Percentiles rank a stretch among this genome's conserved stretches.
These are phyloP conservation scores for Boletus reticulatus DNA, from an alignment of 768 basidiomycete species.

Conservation along the genomic window DNA sequence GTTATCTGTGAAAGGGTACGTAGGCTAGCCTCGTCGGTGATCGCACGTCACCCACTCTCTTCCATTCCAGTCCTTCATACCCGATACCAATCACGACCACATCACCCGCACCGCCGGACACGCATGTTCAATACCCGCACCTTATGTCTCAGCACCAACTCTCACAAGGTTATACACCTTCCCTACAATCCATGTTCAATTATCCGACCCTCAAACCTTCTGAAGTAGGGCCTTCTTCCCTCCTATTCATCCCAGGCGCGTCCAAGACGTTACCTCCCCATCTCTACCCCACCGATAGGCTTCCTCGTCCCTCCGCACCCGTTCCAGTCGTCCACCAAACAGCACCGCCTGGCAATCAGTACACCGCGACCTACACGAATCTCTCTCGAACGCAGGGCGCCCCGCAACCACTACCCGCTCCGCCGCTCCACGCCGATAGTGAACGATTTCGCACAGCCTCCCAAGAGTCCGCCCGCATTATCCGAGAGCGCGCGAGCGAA, in stretches of 20 bases:
- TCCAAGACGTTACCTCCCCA: constrained; percentile 20
- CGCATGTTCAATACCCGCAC: constrained; percentile 56
- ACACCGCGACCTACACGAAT: constrained; percentile 24
- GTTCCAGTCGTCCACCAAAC: constrained; percentile 7
- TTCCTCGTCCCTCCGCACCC: constrained; percentile 35
- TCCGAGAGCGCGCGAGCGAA: constrained; percentile 25
- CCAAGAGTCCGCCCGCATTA: constrained; percentile 35
- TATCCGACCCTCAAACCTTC: constrained; percentile 33
- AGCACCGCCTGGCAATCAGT: constrained; percentile 8
- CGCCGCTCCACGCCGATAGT: constrained; percentile 21
- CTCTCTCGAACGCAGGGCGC: constrained; percentile 27
- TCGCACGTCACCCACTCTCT: constrained; percentile 13
- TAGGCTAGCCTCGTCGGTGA: constrained; percentile 7
- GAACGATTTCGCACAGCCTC: constrained; percentile 34
- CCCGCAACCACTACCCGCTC: constrained; percentile 17
- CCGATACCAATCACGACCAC: constrained; percentile 69
- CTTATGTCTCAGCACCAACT: constrained; percentile 81
- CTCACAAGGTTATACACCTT: constrained; percentile 75
- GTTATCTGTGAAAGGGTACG: constrained; percentile 38
- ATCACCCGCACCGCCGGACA: constrained; percentile 52
- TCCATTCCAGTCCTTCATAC: constrained; percentile 34
- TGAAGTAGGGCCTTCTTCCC: constrained; percentile 38
- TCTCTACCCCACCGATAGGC: constrained; percentile 34
- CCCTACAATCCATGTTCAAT: constrained; percentile 72
- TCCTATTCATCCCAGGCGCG: constrained; percentile 43